Evolutionary conservation across 73 alveolate species (phyloP).

Genomic region (Tetrahymena thermophila): DNA sequence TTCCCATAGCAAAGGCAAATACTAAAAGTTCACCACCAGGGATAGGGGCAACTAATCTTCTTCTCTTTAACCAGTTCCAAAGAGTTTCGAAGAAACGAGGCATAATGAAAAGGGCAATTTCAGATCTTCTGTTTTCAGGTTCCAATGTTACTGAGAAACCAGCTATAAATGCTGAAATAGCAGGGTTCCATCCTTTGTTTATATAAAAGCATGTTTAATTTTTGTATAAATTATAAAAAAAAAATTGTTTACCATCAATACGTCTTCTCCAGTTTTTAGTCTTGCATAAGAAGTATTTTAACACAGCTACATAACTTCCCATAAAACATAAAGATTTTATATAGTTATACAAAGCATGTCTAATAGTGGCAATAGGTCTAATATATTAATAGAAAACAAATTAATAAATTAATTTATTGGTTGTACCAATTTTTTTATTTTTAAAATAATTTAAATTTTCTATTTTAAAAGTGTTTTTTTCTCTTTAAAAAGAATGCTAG

Average conservation of each 20-base stretch:
- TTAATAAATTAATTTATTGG: background rate
- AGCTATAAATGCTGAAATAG: slow-evolving; percentile 31
- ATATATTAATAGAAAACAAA: background rate
- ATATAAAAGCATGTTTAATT: background rate
- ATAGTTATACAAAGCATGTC: slow-evolving; percentile 23
- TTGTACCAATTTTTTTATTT: background rate
- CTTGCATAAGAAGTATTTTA: slow-evolving; percentile 28
- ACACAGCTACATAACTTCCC: slow-evolving; percentile 28
- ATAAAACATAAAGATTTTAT: slow-evolving; percentile 29
- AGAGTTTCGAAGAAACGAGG: slow-evolving; percentile 49
- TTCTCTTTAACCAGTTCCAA: slow-evolving; percentile 43
- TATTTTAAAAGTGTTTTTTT: background rate
- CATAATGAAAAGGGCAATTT: slow-evolving; percentile 43
- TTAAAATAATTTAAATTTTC: too few species aligned
- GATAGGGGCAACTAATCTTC: slow-evolving; percentile 19
- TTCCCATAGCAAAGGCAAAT: slow-evolving; percentile 53
- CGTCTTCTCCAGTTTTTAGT: slow-evolving; percentile 19
- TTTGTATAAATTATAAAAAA: background rate
- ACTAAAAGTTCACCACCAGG: slow-evolving; percentile 39
- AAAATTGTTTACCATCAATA: slow-evolving; percentile 12
- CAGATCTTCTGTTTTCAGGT: slow-evolving; percentile 44
- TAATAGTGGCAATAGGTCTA: slow-evolving; percentile 32
- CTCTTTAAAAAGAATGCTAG: too few species aligned
- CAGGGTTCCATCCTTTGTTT: slow-evolving; percentile 35
- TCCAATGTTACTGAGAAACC: slow-evolving; percentile 36